phyloP scores from a whole-genome alignment of 176 grass and related monocot genomes.

The Phragmites australis region DNA sequence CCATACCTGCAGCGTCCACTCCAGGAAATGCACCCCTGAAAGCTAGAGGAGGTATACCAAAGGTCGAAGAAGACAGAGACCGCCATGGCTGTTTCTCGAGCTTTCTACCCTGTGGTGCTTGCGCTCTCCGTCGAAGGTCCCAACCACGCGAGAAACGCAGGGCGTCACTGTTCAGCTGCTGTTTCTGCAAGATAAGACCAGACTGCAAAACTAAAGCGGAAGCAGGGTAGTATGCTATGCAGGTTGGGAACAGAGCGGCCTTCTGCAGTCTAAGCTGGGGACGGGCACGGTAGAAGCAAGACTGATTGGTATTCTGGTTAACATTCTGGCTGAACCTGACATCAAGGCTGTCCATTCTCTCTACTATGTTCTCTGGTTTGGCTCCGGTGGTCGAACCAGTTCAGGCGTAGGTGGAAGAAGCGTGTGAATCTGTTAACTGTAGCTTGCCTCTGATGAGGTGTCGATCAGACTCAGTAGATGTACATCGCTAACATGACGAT shows the following conservation, averaged over 20 bases:
- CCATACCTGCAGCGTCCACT: constrained; percentile 33
- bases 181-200: constrained; percentile 48
- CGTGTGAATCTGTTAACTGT: constrained; percentile 12
- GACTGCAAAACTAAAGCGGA: constrained; percentile 44
- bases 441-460: constrained; percentile 7
- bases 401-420: background rate
- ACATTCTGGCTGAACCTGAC: constrained; percentile 28
- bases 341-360: constrained; percentile 24
- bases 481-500: constrained; percentile 1
- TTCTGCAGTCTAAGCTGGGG: background rate
- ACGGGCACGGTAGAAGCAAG: background rate
- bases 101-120: constrained; percentile 9
- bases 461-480: constrained; percentile 27
- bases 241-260: background rate
- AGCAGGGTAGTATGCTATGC: constrained; percentile 21
- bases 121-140: constrained; percentile 11
- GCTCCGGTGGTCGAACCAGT: constrained; percentile 2
- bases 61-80: background rate
- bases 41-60: background rate
- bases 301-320: constrained; percentile 12
- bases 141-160: background rate
- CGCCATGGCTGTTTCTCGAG: constrained; percentile 21
- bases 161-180: constrained; percentile 42
- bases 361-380: constrained; percentile 29
- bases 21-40: constrained; percentile 25